Percentiles rank a stretch among this genome's conserved stretches.
These are phyloP conservation scores for Royoungia palumana DNA, from an alignment of 768 basidiomycete genomes.

Conservation along the genomic window DNA sequence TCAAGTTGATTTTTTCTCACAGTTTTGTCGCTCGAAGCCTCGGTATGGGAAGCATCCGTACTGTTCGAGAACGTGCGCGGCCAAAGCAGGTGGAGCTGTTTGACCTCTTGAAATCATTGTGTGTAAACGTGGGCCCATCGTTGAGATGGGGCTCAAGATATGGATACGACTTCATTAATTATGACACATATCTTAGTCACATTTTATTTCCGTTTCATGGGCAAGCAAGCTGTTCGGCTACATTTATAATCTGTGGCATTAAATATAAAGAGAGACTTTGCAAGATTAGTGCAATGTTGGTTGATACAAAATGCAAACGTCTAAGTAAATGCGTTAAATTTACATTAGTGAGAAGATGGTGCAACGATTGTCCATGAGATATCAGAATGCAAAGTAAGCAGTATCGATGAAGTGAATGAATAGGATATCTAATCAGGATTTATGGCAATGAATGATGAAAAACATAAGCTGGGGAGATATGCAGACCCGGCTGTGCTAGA, in stretches of 20 bases:
- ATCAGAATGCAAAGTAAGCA: not conserved
- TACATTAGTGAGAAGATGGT: not conserved
- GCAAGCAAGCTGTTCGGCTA: not conserved
- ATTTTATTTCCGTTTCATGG: slow-evolving; percentile 5
- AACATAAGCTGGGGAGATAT: not conserved
- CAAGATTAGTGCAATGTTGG: not conserved
- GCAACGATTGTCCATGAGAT: not conserved
- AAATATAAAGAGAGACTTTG: not conserved
- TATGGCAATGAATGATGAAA: not conserved
- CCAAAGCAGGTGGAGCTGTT: slow-evolving; percentile 17
- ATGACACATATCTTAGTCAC: slow-evolving; percentile 20
- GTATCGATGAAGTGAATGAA: not conserved
- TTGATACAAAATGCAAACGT: not conserved
- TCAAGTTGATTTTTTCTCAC: slow-evolving; percentile 6
- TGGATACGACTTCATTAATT: slow-evolving; percentile 11
- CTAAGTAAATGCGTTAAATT: not conserved
- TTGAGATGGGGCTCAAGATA: not conserved
- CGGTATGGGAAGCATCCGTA: slow-evolving; percentile 34
- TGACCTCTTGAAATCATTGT: slow-evolving; percentile 1
- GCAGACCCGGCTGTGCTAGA: not conserved
- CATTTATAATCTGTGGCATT: not conserved
- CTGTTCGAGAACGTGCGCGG: slow-evolving; percentile 32
- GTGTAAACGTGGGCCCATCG: not conserved
- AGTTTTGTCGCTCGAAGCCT: slow-evolving; percentile 31
- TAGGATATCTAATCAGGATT: not conserved